Evolutionary conservation across 2,329 filamentous ascomycete genomes (phyloP).

Genomic region (Metarhizium guizhouense): DNA sequence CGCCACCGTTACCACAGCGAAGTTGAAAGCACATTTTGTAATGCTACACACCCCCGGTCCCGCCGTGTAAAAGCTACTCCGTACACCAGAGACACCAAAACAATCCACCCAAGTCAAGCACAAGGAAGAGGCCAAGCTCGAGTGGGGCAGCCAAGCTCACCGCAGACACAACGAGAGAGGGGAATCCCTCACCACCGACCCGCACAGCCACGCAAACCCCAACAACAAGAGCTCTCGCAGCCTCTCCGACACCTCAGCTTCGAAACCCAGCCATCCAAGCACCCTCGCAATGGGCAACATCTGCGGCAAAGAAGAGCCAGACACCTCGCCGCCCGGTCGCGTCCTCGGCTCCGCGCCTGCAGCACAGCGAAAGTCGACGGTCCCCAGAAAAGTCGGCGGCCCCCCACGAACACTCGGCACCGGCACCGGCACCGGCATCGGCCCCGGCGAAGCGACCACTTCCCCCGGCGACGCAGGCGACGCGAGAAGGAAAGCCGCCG

Average conservation of each 20-base stretch:
- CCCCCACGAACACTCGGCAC: slow-evolving; percentile 57
- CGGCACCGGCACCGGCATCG: slow-evolving; percentile 34
- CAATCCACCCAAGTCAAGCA: no score
- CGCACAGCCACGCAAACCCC: neutral
- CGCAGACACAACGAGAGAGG: neutral
- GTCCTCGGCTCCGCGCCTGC: slow-evolving; percentile 50
- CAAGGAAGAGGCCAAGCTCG: no score
- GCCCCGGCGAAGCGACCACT: slow-evolving; percentile 16
- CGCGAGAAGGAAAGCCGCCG: slow-evolving; percentile 64
- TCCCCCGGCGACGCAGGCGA: slow-evolving; percentile 27
- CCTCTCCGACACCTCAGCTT: neutral
- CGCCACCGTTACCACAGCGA: no score
- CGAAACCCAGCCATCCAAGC: neutral
- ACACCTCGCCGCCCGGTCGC: slow-evolving; percentile 61
- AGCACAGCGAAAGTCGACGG: slow-evolving; percentile 38
- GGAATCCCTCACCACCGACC: no score
- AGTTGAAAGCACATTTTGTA: no score
- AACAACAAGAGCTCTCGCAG: neutral
- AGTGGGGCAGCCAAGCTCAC: neutral
- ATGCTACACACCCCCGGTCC: no score
- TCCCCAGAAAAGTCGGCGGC: slow-evolving; percentile 43
- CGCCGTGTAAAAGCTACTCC: no score
- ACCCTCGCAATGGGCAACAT: slow-evolving; percentile 64
- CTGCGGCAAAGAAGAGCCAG: slow-evolving; percentile 68
- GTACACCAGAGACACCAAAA: no score